phyloP scores from a whole-genome alignment of 768 basidiomycete species.

The Tulasnella sp. region DNA sequence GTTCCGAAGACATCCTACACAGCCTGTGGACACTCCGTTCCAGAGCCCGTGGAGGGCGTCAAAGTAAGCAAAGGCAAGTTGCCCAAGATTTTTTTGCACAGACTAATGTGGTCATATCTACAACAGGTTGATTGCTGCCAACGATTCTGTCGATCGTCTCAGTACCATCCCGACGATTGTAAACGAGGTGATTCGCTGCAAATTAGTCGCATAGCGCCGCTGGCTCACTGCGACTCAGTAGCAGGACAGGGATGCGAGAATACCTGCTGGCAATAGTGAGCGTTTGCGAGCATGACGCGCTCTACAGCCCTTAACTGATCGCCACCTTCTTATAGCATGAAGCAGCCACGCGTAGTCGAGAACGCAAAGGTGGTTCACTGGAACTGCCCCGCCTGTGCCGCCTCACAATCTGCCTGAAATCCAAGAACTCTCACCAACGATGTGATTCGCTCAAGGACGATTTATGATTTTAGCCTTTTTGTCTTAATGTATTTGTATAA shows the following conservation, averaged over 20 bases:
- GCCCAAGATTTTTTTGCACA: too few species aligned
- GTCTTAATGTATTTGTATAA: neutral
- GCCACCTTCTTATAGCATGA: constrained; percentile 2
- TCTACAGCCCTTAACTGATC: neutral
- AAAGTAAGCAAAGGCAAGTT: neutral
- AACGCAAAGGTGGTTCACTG: constrained; percentile 5
- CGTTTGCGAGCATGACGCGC: neutral
- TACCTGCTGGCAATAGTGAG: constrained; percentile 16
- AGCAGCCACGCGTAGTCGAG: constrained; percentile 6
- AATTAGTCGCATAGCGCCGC: neutral
- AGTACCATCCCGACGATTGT: constrained; percentile 9
- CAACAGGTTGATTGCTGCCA: constrained; percentile 2
- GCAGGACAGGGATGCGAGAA: constrained; percentile 10
- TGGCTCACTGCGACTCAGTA: neutral
- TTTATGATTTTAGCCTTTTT: neutral
- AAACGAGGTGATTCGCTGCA: neutral
- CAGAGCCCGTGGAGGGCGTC: constrained; percentile 8
- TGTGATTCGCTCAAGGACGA: too few species aligned
- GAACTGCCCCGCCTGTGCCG: neutral
- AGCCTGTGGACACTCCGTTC: neutral
- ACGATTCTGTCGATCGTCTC: constrained; percentile 6
- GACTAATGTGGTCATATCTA: too few species aligned
- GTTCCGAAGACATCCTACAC: constrained; percentile 6
- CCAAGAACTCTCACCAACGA: neutral
- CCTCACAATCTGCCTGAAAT: neutral